Percentiles rank a stretch among this genome's conserved stretches.
These are phyloP conservation scores for Apiospora kogelbergensis DNA, from an alignment of 2,329 filamentous ascomycete species.

Conservation along the genomic window DNA sequence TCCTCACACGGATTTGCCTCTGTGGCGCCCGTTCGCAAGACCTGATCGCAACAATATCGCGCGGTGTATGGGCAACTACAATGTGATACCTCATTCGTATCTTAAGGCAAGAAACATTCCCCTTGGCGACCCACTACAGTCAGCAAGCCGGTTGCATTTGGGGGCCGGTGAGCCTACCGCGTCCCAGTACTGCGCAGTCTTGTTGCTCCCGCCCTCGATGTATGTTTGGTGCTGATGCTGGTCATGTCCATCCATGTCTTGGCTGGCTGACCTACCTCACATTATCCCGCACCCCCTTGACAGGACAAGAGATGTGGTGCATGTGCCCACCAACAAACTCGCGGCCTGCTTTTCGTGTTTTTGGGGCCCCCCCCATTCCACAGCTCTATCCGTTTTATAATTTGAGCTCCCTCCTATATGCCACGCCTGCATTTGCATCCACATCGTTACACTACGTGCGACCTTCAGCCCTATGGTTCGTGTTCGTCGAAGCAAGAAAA, in stretches of 20 bases:
- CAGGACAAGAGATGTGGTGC: not conserved
- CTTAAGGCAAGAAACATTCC: not conserved
- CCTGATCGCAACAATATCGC: not conserved
- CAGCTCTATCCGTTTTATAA: not conserved
- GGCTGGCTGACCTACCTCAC: not conserved
- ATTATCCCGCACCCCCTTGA: not conserved
- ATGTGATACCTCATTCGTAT: not conserved
- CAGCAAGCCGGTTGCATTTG: not conserved
- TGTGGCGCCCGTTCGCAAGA: not conserved
- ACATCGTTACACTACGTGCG: not conserved
- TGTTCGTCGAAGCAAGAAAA: not conserved
- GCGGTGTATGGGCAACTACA: not conserved
- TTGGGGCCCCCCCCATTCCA: not conserved
- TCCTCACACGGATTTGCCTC: not conserved
- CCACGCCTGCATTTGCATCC: not conserved
- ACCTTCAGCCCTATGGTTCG: slow-evolving; percentile 2
- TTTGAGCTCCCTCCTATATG: not conserved
- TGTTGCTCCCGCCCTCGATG: not conserved
- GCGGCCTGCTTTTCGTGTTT: not conserved
- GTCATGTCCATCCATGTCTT: not conserved
- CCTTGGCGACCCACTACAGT: not conserved
- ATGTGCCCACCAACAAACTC: not conserved
- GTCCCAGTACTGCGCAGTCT: too few species aligned
- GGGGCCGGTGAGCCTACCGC: not conserved
- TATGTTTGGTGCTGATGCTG: not conserved